Percentiles rank a stretch among this genome's conserved stretches.
phyloP scores from a whole-genome alignment of 352 stramenopile genomes.

The Saprolegnia parasitica region DNA sequence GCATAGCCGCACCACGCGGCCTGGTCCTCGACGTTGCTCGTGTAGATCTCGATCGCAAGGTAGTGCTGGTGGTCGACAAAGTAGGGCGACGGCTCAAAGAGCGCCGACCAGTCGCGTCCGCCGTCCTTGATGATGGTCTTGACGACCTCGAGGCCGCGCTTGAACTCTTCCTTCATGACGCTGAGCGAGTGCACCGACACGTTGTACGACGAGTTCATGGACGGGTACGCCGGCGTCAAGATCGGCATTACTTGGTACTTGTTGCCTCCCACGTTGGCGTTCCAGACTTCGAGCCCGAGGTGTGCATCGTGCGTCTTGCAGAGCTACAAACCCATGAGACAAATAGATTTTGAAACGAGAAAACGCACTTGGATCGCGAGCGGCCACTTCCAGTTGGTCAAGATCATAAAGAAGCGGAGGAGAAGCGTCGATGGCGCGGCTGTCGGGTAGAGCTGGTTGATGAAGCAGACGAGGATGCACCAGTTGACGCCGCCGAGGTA shows the following conservation, averaged over 20 bases:
- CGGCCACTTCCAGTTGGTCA: conserved; percentile 88
- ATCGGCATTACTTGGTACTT: conserved; percentile 98
- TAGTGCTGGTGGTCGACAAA: conserved; percentile 88
- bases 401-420: conserved; percentile 87
- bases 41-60: conserved; percentile 89
- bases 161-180: conserved; percentile 93
- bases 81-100: conserved; percentile 84
- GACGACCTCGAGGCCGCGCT: conserved; percentile 67
- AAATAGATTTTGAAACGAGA: not conserved
- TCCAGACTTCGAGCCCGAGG: conserved; percentile 84
- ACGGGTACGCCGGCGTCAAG: conserved; percentile 97
- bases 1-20: conserved; percentile 92
- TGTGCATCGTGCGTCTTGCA: conserved; percentile 85
- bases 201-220: conserved; percentile 99
- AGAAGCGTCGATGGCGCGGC: conserved; percentile 79
- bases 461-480: conserved; percentile 97
- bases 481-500: conserved; percentile 99
- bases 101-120: conserved; percentile 62
- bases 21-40: conserved; percentile 84
- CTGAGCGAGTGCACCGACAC: conserved; percentile 92
- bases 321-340: conserved; percentile 36
- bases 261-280: conserved; percentile 81
- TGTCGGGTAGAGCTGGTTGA: conserved; percentile 89
- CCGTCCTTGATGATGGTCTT: conserved; percentile 82
- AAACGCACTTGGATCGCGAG: conserved; percentile 77